Base-by-base conservation (phyloP, 2,329 filamentous ascomycete genomes). In the Tolypocladium ovalisporum region DNA sequence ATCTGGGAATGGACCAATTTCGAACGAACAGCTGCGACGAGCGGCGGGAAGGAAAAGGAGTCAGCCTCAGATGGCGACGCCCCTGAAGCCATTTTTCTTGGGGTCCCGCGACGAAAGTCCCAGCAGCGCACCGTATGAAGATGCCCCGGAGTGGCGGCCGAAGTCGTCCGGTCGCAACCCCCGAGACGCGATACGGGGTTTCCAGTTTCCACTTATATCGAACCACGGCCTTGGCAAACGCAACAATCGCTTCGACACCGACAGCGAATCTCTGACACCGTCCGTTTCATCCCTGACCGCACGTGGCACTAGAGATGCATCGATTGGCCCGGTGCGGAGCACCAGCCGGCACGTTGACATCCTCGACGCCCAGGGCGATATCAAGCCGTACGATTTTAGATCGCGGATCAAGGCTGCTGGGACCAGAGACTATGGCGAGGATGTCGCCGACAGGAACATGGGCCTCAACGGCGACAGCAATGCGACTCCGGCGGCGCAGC, bases 361-460 rank as follows among this genome's bases (percentile, higher is more conserved):
- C 1, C 71, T 85, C 2, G 83, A 85, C 61, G 82, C 82, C 0
- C 79, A 82, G 59, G 79, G 79, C 0, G 77, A 74, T 32, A 71
- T 84, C 42, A 76, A 67, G 34, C 75, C 76, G 0, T 69, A 73
- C 2, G 74, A 81, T 59, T 83, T 83, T 61, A 70, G 71, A 53
- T 70, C 71, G 12, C 73, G 80, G 19, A 63, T 83, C 3, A 67
- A 75, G 56, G 80, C 81, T 1, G 65, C 79, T 0, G 82, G 81
- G 1, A 71, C 73, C 0, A 74, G 76, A 49, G 77, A 81, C 54
- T 85, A 83, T 62, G 83, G 79, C n/a, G 85, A 87, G 65, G 83
- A 86, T 64, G 82, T 86, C 1, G 83, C 82, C 1, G 82, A 85
- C 61, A 75, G 84, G 37, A 87, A 87, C 60, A 71, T 83, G 52